A percentile compares a stretch with the other conserved stretches of the same genome.
These are phyloP conservation scores for Apiospora marii DNA, from an alignment of 2,329 filamentous ascomycete species.

Conservation along the genomic window DNA sequence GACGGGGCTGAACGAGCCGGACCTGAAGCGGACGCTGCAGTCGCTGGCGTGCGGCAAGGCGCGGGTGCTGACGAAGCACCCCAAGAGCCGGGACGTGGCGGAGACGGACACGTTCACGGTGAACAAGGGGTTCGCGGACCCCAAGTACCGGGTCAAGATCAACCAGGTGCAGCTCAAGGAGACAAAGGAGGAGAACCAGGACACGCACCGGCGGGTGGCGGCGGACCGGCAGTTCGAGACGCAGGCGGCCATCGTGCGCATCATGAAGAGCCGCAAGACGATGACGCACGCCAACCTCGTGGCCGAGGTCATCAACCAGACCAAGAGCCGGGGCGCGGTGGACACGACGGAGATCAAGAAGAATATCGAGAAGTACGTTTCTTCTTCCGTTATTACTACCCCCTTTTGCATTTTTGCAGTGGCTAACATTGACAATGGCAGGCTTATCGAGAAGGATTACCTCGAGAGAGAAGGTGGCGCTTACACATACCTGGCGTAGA, in stretches of 20 bases:
- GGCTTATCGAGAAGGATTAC: conserved; percentile 92
- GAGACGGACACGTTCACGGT: conserved; percentile 84
- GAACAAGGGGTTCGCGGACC: conserved; percentile 78
- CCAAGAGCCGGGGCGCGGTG: conserved; percentile 83
- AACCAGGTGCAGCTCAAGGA: conserved; percentile 98
- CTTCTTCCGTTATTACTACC: neutral
- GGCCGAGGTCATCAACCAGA: conserved; percentile 90
- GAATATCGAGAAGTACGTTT: conserved; percentile 90
- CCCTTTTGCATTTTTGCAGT: conserved; percentile 22
- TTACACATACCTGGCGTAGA: conserved; percentile 75
- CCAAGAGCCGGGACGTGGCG: conserved; percentile 82
- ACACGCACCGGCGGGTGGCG: conserved; percentile 88
- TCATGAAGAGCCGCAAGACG: conserved; percentile 93
- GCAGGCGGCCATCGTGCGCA: conserved; percentile 93
- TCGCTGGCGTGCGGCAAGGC: conserved; percentile 92
- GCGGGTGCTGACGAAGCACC: conserved; percentile 83
- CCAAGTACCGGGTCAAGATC: conserved; percentile 93
- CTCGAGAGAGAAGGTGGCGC: conserved; percentile 79
- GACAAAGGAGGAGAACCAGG: conserved; percentile 93
- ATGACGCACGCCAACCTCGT: conserved; percentile 89
- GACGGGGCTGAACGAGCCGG: conserved; percentile 77
- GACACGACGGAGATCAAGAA: conserved; percentile 91
- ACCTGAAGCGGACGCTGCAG: conserved; percentile 90
- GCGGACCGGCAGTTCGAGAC: conserved; percentile 95
- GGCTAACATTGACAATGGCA: conserved; percentile 48